Evolutionary conservation across 805 yeast genomes (phyloP).

Genomic region (Saccharomycopsis lassenensis): DNA sequence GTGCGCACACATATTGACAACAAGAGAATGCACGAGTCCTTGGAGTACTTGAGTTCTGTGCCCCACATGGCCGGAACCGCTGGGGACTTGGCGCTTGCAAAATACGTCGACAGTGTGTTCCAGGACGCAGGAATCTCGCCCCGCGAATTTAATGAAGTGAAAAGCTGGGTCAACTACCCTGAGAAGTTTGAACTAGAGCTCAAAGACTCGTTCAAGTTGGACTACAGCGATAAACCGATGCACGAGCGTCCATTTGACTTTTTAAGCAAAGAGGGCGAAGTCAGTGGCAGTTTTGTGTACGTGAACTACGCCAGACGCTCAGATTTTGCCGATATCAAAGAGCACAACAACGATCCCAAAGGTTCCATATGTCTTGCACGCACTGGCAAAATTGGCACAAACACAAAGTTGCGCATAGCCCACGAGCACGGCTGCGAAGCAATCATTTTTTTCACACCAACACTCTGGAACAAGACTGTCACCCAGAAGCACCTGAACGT

Average conservation of each 20-base stretch:
- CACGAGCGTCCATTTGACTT: conserved; percentile 44
- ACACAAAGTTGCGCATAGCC: conserved; percentile 45
- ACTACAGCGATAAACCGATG: conserved; percentile 28
- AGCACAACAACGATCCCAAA: conserved; percentile 26
- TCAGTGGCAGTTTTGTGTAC: conserved; percentile 43
- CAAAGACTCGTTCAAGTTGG: conserved; percentile 20
- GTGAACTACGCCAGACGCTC: conserved; percentile 52
- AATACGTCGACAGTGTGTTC: conserved; percentile 52
- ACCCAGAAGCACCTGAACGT: conserved; percentile 39
- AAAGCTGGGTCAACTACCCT: conserved; percentile 60
- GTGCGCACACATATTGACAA: conserved; percentile 43
- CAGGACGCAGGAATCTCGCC: conserved; percentile 42
- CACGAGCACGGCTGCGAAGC: conserved; percentile 48
- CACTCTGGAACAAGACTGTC: conserved; percentile 21
- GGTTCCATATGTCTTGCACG: conserved; percentile 50
- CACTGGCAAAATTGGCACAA: conserved; percentile 42
- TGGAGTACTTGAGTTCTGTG: conserved; percentile 66
- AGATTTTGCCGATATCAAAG: conserved; percentile 38
- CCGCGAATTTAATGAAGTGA: conserved; percentile 40
- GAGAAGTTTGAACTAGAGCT: conserved; percentile 24
- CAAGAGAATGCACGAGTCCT: conserved; percentile 47
- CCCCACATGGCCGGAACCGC: conserved; percentile 84
- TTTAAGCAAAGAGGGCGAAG: conserved; percentile 47
- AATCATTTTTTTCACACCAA: conserved; percentile 50
- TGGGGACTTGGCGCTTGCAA: conserved; percentile 68